Evolutionary conservation across 306 rosid species (phyloP), one percentile per base, ranked within the genome.

Genomic region (Gastrolobium villosum): DNA sequence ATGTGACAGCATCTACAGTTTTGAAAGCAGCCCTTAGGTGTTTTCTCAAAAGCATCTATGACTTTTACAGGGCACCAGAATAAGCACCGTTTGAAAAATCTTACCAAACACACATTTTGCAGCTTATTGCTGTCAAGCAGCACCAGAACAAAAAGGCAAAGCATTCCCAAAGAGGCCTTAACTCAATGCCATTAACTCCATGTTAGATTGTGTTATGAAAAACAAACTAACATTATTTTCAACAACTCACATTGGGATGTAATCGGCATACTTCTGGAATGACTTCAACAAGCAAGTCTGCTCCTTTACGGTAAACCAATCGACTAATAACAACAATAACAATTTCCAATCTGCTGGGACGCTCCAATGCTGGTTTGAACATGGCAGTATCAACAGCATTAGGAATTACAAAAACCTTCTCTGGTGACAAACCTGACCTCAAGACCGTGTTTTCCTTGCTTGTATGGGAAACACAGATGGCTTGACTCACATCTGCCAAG

Each of bases 381-480:
- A 92, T 87, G 46, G 96, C 90, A 10, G 94, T 89, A 80, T 92
- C 97, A 68, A 92, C 97, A 79, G 97, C 97, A 82, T 89, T 90
- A 48, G 97, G 97, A 72, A 92, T 79, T 20, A 92, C 93, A 82
- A 87, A 92, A 76, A 90, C 97, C 85, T 86, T 92, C 74, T 86
- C 96, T 7, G 96, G 89, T n/a, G 87, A 83, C 83, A 92, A 78
- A 84, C 97, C 97, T 78, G 96, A 89, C 48, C 96, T 85, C 77
- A 92, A 77, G 49, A 92, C 97, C 2, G 96, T 92, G 89, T 92
- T 92, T 75, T 92, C 94, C 86, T 90, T 90, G 90, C 97, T 90
- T 45, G 94, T 89, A 72, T 92, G 97, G 70, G 97, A 92, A 72
- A 92, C 96, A 83, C 97, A 92, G 50, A 92, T 92, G 34, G 94